phyloP scores from a whole-genome alignment of 441 rosid genomes.

The Populus hybrid region DNA sequence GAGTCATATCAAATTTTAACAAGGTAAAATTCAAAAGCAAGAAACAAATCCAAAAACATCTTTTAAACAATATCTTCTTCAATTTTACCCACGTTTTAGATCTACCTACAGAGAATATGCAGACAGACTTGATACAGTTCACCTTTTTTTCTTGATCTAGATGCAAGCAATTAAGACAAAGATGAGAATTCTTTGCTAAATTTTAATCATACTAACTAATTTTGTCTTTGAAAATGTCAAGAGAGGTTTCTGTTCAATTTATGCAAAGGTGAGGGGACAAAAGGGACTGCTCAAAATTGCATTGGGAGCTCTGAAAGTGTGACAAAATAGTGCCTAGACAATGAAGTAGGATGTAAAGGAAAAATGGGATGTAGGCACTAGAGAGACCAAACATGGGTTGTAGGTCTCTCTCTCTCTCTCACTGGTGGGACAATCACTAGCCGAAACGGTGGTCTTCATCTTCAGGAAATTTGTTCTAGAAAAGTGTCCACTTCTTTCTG shows the following conservation, averaged over 20 bases:
- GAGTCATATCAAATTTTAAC: background rate
- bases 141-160: slow-evolving; percentile 14
- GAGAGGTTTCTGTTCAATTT: background rate
- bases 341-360: slow-evolving; percentile 19
- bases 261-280: background rate
- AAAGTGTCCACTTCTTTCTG: slow-evolving; percentile 25
- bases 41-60: background rate
- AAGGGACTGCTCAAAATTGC: slow-evolving; percentile 15
- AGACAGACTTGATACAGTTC: slow-evolving; percentile 11
- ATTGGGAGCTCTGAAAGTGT: slow-evolving; percentile 27
- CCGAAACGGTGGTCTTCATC: slow-evolving; percentile 17
- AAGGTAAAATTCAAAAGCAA: slow-evolving; percentile 2
- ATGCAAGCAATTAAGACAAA: slow-evolving; percentile 23
- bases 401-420: slow-evolving; percentile 17
- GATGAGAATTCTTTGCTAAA: background rate
- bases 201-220: background rate
- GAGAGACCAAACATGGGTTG: slow-evolving; percentile 26
- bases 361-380: slow-evolving; percentile 25
- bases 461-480: slow-evolving; percentile 22
- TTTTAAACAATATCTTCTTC: background rate
- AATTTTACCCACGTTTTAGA: background rate
- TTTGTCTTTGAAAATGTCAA: slow-evolving; percentile 10
- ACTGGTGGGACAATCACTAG: slow-evolving; percentile 14
- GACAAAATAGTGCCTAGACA: slow-evolving; percentile 13
- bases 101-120: background rate